These are phyloP conservation scores for Ascochyta fabae DNA, from an alignment of 2,329 filamentous ascomycete species.

Conservation along the genomic window DNA sequence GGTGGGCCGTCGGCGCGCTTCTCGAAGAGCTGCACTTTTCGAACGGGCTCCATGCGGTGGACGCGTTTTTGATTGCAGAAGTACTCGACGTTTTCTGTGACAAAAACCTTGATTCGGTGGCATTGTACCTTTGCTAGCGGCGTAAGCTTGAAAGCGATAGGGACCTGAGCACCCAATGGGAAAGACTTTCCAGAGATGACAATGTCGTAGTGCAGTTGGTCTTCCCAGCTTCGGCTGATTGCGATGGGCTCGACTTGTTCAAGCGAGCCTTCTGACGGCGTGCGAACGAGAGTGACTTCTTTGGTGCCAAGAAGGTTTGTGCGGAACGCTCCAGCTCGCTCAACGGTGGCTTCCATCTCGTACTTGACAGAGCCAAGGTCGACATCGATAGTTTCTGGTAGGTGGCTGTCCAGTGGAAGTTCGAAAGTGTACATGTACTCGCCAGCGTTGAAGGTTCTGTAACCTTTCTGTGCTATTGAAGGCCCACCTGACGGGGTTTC, in stretches of 20 bases:
- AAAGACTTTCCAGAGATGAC: constrained; percentile 96
- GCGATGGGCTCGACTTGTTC: constrained; percentile 94
- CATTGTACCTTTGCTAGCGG: constrained; percentile 92
- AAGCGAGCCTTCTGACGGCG: constrained; percentile 84
- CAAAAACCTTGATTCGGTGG: constrained; percentile 88
- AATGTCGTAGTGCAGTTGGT: constrained; percentile 94
- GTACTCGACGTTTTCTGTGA: constrained; percentile 90
- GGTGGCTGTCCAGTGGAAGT: constrained; percentile 77
- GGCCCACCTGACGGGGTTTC: constrained; percentile 65
- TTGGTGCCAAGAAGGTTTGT: constrained; percentile 83
- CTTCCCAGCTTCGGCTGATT: constrained; percentile 92
- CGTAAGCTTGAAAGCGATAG: constrained; percentile 92
- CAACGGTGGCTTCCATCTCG: constrained; percentile 83
- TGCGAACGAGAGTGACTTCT: constrained; percentile 82
- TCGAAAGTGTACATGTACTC: constrained; percentile 82
- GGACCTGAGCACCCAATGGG: constrained; percentile 83
- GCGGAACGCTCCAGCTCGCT: constrained; percentile 87
- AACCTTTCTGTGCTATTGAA: constrained; percentile 75
- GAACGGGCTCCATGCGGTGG: constrained; percentile 80
- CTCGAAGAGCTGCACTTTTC: constrained; percentile 86
- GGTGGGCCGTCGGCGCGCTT: constrained; percentile 82
- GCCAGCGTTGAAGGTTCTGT: constrained; percentile 81
- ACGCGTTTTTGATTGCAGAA: constrained; percentile 86
- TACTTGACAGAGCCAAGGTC: constrained; percentile 88
- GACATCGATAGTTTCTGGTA: constrained; percentile 84